phyloP scores from a whole-genome alignment of 2,329 filamentous ascomycete species.

The Paradendryphiella salina region DNA sequence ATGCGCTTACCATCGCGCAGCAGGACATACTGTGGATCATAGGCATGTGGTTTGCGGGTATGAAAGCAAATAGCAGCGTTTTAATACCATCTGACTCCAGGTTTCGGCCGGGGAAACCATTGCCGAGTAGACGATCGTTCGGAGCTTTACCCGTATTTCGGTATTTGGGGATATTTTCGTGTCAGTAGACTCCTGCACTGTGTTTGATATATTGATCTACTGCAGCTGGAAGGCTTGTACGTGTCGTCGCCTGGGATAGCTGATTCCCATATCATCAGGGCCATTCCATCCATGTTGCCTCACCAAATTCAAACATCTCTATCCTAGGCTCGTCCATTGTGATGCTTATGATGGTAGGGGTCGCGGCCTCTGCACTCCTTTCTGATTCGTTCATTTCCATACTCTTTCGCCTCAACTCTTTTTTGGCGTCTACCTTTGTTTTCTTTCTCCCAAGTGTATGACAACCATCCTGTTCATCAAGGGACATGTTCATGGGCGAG shows the following conservation, averaged over 20 bases:
- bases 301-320: background rate
- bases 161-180: slow-evolving; percentile 16
- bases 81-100: slow-evolving; percentile 11
- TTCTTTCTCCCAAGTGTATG: slow-evolving; percentile 15
- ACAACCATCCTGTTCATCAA: slow-evolving; percentile 15
- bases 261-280: slow-evolving; percentile 1
- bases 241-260: background rate
- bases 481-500: slow-evolving; percentile 9
- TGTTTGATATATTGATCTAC: slow-evolving; percentile 5
- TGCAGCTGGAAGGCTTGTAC: background rate
- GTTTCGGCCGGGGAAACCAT: slow-evolving; percentile 2
- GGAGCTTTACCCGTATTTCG: slow-evolving; percentile 29
- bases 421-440: slow-evolving; percentile 1
- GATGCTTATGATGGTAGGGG: slow-evolving; percentile 13
- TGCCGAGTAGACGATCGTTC: slow-evolving; percentile 14
- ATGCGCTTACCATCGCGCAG: slow-evolving; percentile 21
- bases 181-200: slow-evolving; percentile 7
- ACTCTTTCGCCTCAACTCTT: slow-evolving; percentile 16
- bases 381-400: slow-evolving; percentile 16
- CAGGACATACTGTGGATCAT: slow-evolving; percentile 13
- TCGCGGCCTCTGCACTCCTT: background rate
- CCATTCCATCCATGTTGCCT: slow-evolving; percentile 1
- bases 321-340: slow-evolving; percentile 1
- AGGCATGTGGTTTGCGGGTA: slow-evolving; percentile 6
- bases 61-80: background rate